Evolutionary conservation across 1,139 yeast genomes (phyloP).

Genomic region (Hansenula lynferdii): DNA sequence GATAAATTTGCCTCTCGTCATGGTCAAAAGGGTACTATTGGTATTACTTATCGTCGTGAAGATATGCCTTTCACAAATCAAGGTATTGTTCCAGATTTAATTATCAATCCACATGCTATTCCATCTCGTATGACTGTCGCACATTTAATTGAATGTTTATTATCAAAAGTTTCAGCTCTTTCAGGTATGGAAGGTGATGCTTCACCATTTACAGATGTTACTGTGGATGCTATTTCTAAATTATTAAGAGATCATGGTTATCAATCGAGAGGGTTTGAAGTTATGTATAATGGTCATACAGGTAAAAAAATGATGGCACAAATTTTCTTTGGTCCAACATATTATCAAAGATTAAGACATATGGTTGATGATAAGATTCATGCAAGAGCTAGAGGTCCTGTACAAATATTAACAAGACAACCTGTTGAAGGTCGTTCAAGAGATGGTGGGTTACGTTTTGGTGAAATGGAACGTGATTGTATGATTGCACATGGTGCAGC

Average conservation of each 20-base stretch:
- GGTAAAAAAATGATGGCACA: constrained; percentile 98
- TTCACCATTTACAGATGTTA: constrained; percentile 96
- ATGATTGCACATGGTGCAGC: constrained; percentile 99
- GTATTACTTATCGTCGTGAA: constrained; percentile 97
- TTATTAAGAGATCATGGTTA: constrained; percentile 92
- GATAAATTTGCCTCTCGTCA: constrained; percentile 99
- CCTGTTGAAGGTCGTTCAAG: constrained; percentile 99
- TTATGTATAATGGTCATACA: constrained; percentile 98
- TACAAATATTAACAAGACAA: constrained; percentile 95
- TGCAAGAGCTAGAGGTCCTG: constrained; percentile 99
- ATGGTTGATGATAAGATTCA: constrained; percentile 99
- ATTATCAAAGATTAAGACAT: constrained; percentile 96
- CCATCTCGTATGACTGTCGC: constrained; percentile 99
- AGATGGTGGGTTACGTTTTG: constrained; percentile 99
- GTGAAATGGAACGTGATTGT: constrained; percentile 99
- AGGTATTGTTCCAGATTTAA: constrained; percentile 95
- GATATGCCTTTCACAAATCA: constrained; percentile 99
- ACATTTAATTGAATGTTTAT: constrained; percentile 95
- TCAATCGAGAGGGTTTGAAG: constrained; percentile 97
- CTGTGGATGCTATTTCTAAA: constrained; percentile 93
- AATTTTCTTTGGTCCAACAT: constrained; percentile 97
- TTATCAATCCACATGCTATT: constrained; percentile 98
- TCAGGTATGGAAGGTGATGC: constrained; percentile 99
- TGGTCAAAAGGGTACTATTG: constrained; percentile 99
- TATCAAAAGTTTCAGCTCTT: constrained; percentile 91